Conservation (phyloP, 805 yeast genomes). For the Torulaspora franciscae region DNA sequence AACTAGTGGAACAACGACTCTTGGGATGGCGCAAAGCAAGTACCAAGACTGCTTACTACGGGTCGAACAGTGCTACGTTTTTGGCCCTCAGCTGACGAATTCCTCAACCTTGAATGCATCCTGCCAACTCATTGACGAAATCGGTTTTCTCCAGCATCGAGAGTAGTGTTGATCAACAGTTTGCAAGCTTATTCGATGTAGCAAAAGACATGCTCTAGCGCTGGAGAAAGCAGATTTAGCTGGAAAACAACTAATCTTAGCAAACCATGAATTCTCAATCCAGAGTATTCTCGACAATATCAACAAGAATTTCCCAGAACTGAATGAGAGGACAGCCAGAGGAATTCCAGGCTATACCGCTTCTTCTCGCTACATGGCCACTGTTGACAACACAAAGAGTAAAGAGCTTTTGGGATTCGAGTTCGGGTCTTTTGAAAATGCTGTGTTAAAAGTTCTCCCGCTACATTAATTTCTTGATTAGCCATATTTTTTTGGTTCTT, state of each 20-base stretch:
- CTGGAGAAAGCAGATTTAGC: constrained; percentile 34
- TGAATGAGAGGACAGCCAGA: constrained; percentile 42
- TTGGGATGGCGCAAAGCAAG: constrained; percentile 17
- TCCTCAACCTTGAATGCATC: constrained; percentile 36
- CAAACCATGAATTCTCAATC: constrained; percentile 10
- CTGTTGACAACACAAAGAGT: constrained; percentile 20
- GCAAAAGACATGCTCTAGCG: constrained; percentile 48
- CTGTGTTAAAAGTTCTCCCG: constrained; percentile 15
- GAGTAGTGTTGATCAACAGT: constrained; percentile 44
- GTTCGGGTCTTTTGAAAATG: constrained; percentile 19
- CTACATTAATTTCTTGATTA: not conserved
- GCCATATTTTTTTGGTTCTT: too few species aligned
- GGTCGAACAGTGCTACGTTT: constrained; percentile 47
- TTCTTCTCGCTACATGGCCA: not conserved
- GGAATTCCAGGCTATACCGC: constrained; percentile 36
- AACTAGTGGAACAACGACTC: constrained; percentile 37
- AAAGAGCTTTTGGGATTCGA: constrained; percentile 25
- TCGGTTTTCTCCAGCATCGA: constrained; percentile 25
- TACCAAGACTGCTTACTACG: constrained; percentile 34
- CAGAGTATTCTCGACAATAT: constrained; percentile 24
- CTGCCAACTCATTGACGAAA: constrained; percentile 35
- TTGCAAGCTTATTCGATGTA: constrained; percentile 44
- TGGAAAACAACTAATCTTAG: constrained; percentile 31
- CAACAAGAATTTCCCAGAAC: constrained; percentile 40
- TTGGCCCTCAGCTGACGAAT: constrained; percentile 48